Conservation (phyloP, 2,329 filamentous ascomycete species). For the Hirsutella rhossiliensis region DNA sequence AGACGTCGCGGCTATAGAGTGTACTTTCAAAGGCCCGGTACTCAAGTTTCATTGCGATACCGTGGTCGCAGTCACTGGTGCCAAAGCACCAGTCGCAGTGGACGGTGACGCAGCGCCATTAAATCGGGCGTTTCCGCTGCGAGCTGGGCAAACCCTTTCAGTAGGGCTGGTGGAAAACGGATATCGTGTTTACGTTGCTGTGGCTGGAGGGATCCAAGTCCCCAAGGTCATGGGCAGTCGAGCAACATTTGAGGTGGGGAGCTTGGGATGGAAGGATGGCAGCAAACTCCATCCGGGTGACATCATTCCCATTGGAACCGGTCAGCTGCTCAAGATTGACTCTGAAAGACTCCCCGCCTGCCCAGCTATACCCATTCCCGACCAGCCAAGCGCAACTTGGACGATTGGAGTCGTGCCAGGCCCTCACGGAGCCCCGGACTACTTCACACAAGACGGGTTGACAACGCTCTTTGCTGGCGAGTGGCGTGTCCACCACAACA, state of each 20-base stretch:
- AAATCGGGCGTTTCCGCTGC: constrained; percentile 13
- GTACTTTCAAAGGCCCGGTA: constrained; percentile 19
- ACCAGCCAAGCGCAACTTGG: constrained; percentile 14
- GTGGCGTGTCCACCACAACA: constrained; percentile 28
- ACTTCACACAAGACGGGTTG: constrained; percentile 20
- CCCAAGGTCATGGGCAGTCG: constrained; percentile 20
- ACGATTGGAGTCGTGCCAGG: constrained; percentile 23
- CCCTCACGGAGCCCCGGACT: constrained; percentile 25
- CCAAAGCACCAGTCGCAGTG: constrained; percentile 12
- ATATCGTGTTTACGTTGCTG: constrained; percentile 19
- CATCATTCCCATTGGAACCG: constrained; percentile 11
- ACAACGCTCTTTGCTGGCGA: constrained; percentile 17
- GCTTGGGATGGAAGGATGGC: constrained; percentile 21
- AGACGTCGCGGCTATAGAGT: constrained; percentile 20
- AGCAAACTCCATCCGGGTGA: constrained; percentile 18
- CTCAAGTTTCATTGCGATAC: constrained; percentile 20
- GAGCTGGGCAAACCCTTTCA: constrained; percentile 13
- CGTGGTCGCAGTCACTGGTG: constrained; percentile 21
- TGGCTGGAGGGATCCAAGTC: constrained; percentile 21
- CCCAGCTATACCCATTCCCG: constrained; percentile 10
- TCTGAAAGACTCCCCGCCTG: neutral
- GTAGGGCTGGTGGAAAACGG: constrained; percentile 16
- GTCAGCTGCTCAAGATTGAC: no score
- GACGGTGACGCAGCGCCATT: constrained; percentile 8
- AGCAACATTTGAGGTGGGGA: constrained; percentile 18